Percentiles rank a stretch among this genome's conserved stretches.
phyloP scores from a whole-genome alignment of 2,329 filamentous ascomycete species.

The Cladosporium sp. region DNA sequence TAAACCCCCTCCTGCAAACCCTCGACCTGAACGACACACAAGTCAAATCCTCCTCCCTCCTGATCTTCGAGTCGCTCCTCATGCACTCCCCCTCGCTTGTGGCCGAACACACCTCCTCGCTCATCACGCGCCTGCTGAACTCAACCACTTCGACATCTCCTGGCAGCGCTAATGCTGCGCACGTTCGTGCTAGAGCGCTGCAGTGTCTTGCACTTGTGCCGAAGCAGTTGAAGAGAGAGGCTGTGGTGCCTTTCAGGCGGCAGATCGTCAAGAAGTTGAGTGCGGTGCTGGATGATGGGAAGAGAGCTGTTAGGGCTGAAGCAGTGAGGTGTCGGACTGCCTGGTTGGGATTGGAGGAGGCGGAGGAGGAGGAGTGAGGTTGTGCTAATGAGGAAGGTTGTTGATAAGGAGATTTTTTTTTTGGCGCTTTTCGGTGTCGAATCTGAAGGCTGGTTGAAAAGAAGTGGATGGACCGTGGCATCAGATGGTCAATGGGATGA shows the following conservation, averaged over 20 bases:
- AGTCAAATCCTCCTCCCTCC: conserved; percentile 58
- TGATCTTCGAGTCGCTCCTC: conserved; percentile 56
- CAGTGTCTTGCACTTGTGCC: conserved; percentile 47
- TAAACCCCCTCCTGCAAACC: conserved; percentile 59
- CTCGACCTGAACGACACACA: conserved; percentile 52
- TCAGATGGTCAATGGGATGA: too few species aligned
- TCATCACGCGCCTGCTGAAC: conserved; percentile 54
- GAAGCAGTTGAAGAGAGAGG: conserved; percentile 44
- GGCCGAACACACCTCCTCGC: conserved; percentile 54
- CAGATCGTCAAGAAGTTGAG: conserved; percentile 55
- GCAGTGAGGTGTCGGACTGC: conserved; percentile 58
- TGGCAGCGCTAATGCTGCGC: conserved; percentile 28
- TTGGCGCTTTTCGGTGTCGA: too few species aligned
- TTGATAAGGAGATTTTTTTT: too few species aligned
- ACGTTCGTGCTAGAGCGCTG: conserved; percentile 46
- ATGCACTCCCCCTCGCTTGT: conserved; percentile 51
- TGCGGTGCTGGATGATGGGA: conserved; percentile 57
- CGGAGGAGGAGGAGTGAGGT: conserved; percentile 47
- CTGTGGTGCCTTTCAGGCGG: conserved; percentile 53
- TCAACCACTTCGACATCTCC: conserved; percentile 27
- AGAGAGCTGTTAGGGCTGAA: conserved; percentile 58
- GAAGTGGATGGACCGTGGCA: too few species aligned
- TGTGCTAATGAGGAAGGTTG: too few species aligned
- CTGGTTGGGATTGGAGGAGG: conserved; percentile 58
- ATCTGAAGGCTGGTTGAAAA: too few species aligned